A percentile compares a stretch with the other conserved stretches of the same genome.
Evolutionary conservation across 2,329 filamentous ascomycete species (phyloP).

Genomic region (Drechslerella stenobrocha): DNA sequence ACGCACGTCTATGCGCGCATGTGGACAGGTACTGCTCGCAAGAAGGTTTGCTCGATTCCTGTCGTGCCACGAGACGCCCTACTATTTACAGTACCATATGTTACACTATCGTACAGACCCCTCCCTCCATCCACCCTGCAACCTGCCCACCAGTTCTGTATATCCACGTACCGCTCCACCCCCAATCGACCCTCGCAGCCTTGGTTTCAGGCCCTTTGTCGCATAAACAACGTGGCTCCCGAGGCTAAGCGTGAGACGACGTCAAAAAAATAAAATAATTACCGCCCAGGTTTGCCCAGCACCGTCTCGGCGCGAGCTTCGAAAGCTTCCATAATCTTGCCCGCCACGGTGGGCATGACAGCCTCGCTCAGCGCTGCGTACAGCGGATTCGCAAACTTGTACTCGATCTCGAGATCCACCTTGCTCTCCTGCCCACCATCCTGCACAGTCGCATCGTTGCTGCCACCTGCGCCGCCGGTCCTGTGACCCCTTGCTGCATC

Average conservation of each 20-base stretch:
- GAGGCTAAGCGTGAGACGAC: too few species aligned
- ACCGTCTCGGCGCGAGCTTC: slow-evolving; percentile 59
- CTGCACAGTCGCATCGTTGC: slow-evolving; percentile 47
- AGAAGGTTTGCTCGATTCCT: background rate
- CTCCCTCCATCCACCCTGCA: background rate
- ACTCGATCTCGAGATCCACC: slow-evolving; percentile 75
- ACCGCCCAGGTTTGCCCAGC: slow-evolving; percentile 32
- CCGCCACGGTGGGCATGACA: slow-evolving; percentile 80
- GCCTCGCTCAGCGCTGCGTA: slow-evolving; percentile 80
- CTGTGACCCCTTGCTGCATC: slow-evolving; percentile 54
- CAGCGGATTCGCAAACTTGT: slow-evolving; percentile 84
- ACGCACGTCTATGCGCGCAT: too few species aligned
- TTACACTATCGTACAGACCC: slow-evolving; percentile 13
- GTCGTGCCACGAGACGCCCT: background rate
- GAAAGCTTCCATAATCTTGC: slow-evolving; percentile 90
- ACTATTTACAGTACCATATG: slow-evolving; percentile 3
- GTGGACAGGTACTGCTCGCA: too few species aligned
- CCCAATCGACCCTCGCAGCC: slow-evolving; percentile 7
- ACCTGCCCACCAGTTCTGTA: background rate
- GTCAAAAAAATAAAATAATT: background rate
- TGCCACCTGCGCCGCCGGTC: slow-evolving; percentile 52
- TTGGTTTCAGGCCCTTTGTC: background rate
- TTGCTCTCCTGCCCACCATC: slow-evolving; percentile 61
- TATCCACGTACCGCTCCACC: slow-evolving; percentile 5
- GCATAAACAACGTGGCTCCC: too few species aligned